Evolutionary conservation across 371 early-diverging fungal genomes (phyloP).

Genomic region (Blakeslea trispora): DNA sequence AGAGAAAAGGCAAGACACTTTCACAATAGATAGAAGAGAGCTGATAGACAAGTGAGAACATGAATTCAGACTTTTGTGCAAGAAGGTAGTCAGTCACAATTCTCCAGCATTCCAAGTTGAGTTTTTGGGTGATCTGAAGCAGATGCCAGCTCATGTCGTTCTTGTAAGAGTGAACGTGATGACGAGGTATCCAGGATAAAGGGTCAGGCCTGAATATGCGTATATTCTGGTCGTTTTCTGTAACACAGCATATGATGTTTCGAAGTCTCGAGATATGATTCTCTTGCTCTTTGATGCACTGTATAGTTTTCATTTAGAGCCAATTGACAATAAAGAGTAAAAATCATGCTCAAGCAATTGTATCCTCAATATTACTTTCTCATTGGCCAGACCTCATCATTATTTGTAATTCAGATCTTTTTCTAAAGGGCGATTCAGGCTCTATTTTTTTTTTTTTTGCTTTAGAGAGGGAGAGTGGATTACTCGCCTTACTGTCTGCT

Average conservation of each 20-base stretch:
- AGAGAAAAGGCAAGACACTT: neutral
- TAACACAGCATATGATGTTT: neutral
- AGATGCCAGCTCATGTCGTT: conserved; percentile 6
- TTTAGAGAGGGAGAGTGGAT: too few species aligned
- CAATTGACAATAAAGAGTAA: too few species aligned
- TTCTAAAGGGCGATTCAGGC: too few species aligned
- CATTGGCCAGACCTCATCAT: too few species aligned
- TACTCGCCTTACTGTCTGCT: too few species aligned
- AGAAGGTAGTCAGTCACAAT: neutral
- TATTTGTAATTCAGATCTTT: too few species aligned
- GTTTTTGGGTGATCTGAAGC: neutral
- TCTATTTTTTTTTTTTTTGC: too few species aligned
- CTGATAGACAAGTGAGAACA: conserved; percentile 9
- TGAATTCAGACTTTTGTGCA: neutral
- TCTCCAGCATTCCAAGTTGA: conserved; percentile 9
- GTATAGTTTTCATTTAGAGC: too few species aligned
- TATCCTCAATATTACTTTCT: too few species aligned
- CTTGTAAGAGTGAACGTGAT: neutral
- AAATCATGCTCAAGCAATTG: too few species aligned
- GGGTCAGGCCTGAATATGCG: conserved; percentile 5
- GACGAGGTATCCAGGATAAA: conserved; percentile 5
- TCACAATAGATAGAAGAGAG: neutral
- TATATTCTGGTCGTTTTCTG: neutral
- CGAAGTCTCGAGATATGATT: neutral
- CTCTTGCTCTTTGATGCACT: too few species aligned